These are phyloP conservation scores for Fusarium floridanum DNA, from an alignment of 2,329 filamentous ascomycete species.

Conservation along the genomic window DNA sequence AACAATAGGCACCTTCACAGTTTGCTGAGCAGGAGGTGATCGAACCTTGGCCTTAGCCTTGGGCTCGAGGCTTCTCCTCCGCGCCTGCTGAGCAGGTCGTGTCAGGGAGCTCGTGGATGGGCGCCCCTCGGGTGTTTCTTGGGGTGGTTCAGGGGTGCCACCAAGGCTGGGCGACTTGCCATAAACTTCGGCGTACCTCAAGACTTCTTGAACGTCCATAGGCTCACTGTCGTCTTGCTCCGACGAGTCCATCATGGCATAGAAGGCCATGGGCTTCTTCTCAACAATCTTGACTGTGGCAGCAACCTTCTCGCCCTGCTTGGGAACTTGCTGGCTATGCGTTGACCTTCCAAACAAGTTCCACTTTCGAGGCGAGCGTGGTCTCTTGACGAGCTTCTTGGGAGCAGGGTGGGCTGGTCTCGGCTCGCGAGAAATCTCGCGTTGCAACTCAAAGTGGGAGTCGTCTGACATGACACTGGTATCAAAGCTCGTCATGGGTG, in stretches of 20 bases:
- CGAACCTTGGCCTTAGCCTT: constrained; percentile 21
- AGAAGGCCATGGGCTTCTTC: constrained; percentile 69
- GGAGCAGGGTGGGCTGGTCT: constrained; percentile 49
- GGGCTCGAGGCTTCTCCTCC: constrained; percentile 3
- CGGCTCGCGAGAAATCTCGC: constrained; percentile 51
- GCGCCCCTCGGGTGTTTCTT: constrained; percentile 31
- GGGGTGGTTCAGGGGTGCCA: constrained; percentile 29
- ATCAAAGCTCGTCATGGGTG: constrained; percentile 69
- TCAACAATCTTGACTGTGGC: constrained; percentile 63
- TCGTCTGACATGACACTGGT: constrained; percentile 70
- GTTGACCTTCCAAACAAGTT: constrained; percentile 70
- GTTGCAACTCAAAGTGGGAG: constrained; percentile 59
- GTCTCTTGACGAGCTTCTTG: constrained; percentile 69
- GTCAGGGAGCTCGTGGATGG: constrained; percentile 19
- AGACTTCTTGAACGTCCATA: constrained; percentile 57
- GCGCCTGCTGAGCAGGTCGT: constrained; percentile 15
- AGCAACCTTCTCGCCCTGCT: constrained; percentile 58
- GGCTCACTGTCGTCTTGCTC: constrained; percentile 65
- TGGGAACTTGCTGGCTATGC: constrained; percentile 57
- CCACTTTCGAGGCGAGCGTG: constrained; percentile 71
- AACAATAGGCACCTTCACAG: constrained; percentile 11
- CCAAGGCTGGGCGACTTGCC: constrained; percentile 36
- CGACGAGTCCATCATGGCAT: constrained; percentile 71
- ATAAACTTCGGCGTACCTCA: constrained; percentile 63
- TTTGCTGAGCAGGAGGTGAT: constrained; percentile 21